phyloP scores from a whole-genome alignment of 352 stramenopile species.

The Globisporangium iwayamae region DNA sequence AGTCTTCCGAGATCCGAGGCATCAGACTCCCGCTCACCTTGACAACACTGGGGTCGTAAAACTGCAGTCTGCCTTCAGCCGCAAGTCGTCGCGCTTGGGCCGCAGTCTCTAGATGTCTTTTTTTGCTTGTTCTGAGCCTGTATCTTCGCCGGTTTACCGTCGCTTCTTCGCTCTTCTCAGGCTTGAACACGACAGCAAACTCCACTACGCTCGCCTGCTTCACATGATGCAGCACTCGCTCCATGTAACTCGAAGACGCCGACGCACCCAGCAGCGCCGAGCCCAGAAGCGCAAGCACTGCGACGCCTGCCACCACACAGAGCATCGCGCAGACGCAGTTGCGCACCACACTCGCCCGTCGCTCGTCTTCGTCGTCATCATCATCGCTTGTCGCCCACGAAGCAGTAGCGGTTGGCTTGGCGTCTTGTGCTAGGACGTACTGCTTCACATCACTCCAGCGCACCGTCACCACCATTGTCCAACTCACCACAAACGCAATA shows the following conservation, averaged over 20 bases:
- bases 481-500: neutral
- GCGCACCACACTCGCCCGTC: slow-evolving; percentile 20
- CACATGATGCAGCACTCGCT: slow-evolving; percentile 22
- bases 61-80: neutral
- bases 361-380: neutral
- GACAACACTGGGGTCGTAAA: neutral
- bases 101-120: neutral
- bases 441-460: slow-evolving; percentile 4
- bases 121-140: neutral
- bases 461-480: neutral
- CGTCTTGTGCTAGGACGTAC: neutral
- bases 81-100: neutral
- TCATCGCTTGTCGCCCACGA: neutral
- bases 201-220: slow-evolving; percentile 26
- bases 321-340: slow-evolving; percentile 29
- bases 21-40: slow-evolving; percentile 18
- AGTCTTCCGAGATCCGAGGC: slow-evolving; percentile 33
- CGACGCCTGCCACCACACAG: slow-evolving; percentile 21
- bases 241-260: slow-evolving; percentile 19
- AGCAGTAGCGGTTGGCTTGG: neutral
- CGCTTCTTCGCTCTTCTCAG: neutral
- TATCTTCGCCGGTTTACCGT: neutral
- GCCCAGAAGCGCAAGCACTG: slow-evolving; percentile 32
- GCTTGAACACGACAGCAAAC: slow-evolving; percentile 28
- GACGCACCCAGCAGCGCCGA: slow-evolving; percentile 20